These are phyloP conservation scores for Aspergillus niger DNA, from an alignment of 2,329 filamentous ascomycete species.

Conservation along the genomic window DNA sequence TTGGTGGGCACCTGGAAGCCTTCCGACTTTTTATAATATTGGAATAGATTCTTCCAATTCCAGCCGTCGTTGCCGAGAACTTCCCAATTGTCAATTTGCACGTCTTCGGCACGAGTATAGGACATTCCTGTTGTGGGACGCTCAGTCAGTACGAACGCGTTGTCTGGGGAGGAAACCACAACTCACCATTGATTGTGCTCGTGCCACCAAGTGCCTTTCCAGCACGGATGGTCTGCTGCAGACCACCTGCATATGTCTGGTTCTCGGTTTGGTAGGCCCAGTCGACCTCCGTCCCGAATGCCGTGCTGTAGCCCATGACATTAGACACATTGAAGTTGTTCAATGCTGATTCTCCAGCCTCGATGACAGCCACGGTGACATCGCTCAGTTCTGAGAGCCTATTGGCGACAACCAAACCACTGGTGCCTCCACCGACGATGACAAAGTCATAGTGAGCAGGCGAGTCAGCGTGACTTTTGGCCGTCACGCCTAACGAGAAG, in stretches of 20 bases:
- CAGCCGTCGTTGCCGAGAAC: constrained; percentile 35
- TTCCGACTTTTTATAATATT: constrained; percentile 37
- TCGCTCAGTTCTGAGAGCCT: constrained; percentile 35
- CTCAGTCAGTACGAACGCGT: no score
- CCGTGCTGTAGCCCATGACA: constrained; percentile 26
- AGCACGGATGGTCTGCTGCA: constrained; percentile 38
- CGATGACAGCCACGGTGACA: constrained; percentile 34
- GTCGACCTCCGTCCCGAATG: constrained; percentile 43
- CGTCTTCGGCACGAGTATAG: constrained; percentile 40
- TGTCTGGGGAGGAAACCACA: neutral
- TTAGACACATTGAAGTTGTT: constrained; percentile 34
- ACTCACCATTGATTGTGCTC: constrained; percentile 46
- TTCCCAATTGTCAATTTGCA: constrained; percentile 44
- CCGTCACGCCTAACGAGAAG: constrained; percentile 11
- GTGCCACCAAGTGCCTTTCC: constrained; percentile 50
- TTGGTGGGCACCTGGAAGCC: constrained; percentile 28
- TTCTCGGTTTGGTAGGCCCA: constrained; percentile 46
- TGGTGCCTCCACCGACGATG: constrained; percentile 40
- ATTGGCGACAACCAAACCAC: constrained; percentile 40
- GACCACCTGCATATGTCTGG: constrained; percentile 44
- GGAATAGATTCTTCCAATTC: constrained; percentile 35
- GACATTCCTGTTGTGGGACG: constrained; percentile 34
- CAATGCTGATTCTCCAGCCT: constrained; percentile 34
- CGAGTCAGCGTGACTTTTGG: neutral
- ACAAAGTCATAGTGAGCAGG: constrained; percentile 34